Evolutionary conservation across 257 asterid species (phyloP), one percentile per base, ranked within the genome.

Genomic region (Plectranthus barbatus): DNA sequence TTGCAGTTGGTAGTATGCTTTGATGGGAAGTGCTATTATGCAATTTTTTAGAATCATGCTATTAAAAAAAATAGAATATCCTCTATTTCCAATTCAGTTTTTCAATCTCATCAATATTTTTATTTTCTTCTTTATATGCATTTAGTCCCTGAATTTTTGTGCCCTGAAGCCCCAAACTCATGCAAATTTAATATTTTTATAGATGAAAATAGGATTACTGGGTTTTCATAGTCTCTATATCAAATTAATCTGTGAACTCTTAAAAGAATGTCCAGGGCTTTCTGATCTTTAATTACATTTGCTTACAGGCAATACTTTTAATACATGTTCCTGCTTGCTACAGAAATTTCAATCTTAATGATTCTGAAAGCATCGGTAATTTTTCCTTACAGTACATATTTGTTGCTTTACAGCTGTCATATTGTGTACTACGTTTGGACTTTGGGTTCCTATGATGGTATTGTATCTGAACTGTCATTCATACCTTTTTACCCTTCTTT

Each of bases 291-390:
- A 42, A 7, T 42, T 26, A 13, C 71, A 64, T 52, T 64, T 67
- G 20, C 24, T 75, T 44, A 36, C 96, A 92, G 99, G 97, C 96
- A 26, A 78, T 92, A 74, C 91, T 89, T 60, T 68, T 92, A 20
- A 75, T 85, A 60, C 97, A 92, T 41, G 84, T 86, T 21, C 99
- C 97, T 55, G 75, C 77, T 15, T 69, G 77, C 73, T 78, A 74
- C 83, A 81, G 95, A 76, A 86, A 85, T 56, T 78, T 86, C 74
- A 74, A 57, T 46, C 71, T 87, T 49, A 70, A 70, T 57, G 93
- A 92, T 60, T 79, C 93, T 54, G 81, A 86, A 24, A 70, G 77
- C 40, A 83, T 89, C 69, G 96, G 99, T 92, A 81, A 69, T 21
- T 54, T 19, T 74, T 62, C 36, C 62, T 75, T 46, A 5, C 31